Evolutionary conservation across 257 asterid species (phyloP).

Genomic region (Capsicum pubescens): DNA sequence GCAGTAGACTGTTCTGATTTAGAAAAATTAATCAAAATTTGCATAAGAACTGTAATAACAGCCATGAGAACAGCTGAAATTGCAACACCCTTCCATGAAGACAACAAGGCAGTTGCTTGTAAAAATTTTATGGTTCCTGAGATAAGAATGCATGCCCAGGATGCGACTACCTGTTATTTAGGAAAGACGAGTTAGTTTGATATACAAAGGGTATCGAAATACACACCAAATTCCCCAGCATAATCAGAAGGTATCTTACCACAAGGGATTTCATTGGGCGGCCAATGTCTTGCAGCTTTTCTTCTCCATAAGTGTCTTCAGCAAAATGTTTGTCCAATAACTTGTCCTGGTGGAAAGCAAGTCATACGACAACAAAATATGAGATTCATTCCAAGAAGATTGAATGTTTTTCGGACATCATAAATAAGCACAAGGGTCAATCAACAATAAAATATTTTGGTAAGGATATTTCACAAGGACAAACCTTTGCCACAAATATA

Average conservation of each 20-base stretch:
- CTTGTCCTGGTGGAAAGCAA: constrained; percentile 58
- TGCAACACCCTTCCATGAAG: constrained; percentile 85
- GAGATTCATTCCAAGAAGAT: constrained; percentile 20
- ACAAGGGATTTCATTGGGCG: constrained; percentile 83
- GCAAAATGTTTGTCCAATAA: constrained; percentile 76
- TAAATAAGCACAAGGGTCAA: not conserved
- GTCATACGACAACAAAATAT: not conserved
- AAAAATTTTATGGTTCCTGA: constrained; percentile 61
- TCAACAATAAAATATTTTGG: constrained; percentile 12
- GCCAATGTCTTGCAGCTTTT: constrained; percentile 57
- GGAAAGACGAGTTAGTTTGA: constrained; percentile 24
- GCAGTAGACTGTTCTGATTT: constrained; percentile 85
- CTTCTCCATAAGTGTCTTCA: constrained; percentile 70
- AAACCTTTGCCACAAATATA: constrained; percentile 76
- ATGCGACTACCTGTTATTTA: constrained; percentile 71
- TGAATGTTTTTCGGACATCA: constrained; percentile 2
- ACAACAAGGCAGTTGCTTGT: constrained; percentile 65
- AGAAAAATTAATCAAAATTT: constrained; percentile 82
- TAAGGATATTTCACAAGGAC: constrained; percentile 22
- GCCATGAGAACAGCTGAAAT: constrained; percentile 60
- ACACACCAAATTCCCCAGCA: not conserved
- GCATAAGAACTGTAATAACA: constrained; percentile 77
- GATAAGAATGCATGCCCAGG: constrained; percentile 68
- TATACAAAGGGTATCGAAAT: not conserved
- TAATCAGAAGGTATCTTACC: constrained; percentile 47